Base-by-base conservation (phyloP, 2,329 filamentous ascomycete species). In the Camptophora hylomeconis region DNA sequence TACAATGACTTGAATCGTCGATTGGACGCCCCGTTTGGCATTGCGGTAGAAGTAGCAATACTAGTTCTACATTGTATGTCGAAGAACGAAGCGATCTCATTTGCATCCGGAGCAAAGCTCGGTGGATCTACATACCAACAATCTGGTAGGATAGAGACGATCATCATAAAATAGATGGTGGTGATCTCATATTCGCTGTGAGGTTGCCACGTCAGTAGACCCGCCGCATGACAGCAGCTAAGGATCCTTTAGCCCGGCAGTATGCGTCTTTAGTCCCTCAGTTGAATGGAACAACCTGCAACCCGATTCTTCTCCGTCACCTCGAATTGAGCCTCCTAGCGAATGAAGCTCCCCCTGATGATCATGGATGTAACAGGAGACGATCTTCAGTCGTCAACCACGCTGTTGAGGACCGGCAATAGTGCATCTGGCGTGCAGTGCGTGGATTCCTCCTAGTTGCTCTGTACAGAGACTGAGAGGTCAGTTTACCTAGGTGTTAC, bases 141-240 rank as follows among this genome's bases (percentile, higher is more conserved):
- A 8, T 12, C 8, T 20, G n/a, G n/a, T n/a, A n/a, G n/a, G n/a
- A n/a, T 28, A 10, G 17, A 8, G 12, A n/a, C 5, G 14, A 13
- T 5, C 10, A n/a, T 23, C 21, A n/a, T 23, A 23, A 11, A n/a
- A 13, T 23, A 24, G 28, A 17, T 17, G 16, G 14, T 30, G 20
- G 13, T 12, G 13, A 4, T 15, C 10, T n/a, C 12, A 23, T 15
- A n/a, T 11, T 5, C 28, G 5, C 17, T 7, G 5, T 13, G 14
- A 31, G 20, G n/a, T 18, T 31, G 29, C 29, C 29, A 31, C 29
- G 29, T 31, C 29, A 31, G n/a, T n/a, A n/a, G n/a, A n/a, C n/a
- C n/a, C n/a, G n/a, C n/a, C n/a, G n/a, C n/a, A n/a, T n/a, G n/a
- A n/a, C n/a, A n/a, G n/a, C n/a, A n/a, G n/a, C n/a, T n/a, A n/a